These are phyloP conservation scores for Plasmodium falciparum DNA, from an alignment of 169 alveolate species.

Conservation along the genomic window DNA sequence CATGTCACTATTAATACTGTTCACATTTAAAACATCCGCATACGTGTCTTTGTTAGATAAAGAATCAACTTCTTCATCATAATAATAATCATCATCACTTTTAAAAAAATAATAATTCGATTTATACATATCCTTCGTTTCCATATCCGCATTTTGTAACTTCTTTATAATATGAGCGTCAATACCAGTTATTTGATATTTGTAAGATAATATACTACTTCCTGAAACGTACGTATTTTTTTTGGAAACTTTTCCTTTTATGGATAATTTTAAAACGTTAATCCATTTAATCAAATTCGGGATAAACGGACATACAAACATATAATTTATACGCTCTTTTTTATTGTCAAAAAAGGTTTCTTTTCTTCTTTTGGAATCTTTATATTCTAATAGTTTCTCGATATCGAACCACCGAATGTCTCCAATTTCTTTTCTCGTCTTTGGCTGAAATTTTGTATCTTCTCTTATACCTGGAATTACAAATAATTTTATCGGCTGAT, in stretches of 20 bases:
- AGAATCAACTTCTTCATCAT: constrained; percentile 14
- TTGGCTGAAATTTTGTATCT: constrained; percentile 83
- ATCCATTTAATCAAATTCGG: constrained; percentile 82
- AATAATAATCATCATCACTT: constrained; percentile 59
- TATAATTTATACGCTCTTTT: constrained; percentile 62
- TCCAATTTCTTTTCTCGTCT: constrained; percentile 89
- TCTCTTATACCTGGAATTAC: constrained; percentile 92
- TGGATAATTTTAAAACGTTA: constrained; percentile 48
- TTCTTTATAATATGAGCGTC: constrained; percentile 57
- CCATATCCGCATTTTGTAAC: constrained; percentile 79
- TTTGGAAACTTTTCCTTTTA: constrained; percentile 17
- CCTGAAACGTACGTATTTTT: background rate
- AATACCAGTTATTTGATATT: constrained; percentile 55
- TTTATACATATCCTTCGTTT: constrained; percentile 74
- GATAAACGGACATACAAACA: constrained; percentile 76
- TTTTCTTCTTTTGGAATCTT: constrained; percentile 36
- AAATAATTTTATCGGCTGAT: constrained; percentile 88
- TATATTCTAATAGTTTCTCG: constrained; percentile 64
- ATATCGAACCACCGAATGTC: constrained; percentile 89
- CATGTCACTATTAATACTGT: background rate
- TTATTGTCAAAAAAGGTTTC: constrained; percentile 76
- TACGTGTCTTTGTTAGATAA: constrained; percentile 6
- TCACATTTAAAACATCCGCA: constrained; percentile 13
- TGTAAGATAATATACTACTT: constrained; percentile 35
- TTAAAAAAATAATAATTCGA: constrained; percentile 44